Conservation (phyloP, 2,329 filamentous ascomycete species). For the Paracoccidioides lutzii region DNA sequence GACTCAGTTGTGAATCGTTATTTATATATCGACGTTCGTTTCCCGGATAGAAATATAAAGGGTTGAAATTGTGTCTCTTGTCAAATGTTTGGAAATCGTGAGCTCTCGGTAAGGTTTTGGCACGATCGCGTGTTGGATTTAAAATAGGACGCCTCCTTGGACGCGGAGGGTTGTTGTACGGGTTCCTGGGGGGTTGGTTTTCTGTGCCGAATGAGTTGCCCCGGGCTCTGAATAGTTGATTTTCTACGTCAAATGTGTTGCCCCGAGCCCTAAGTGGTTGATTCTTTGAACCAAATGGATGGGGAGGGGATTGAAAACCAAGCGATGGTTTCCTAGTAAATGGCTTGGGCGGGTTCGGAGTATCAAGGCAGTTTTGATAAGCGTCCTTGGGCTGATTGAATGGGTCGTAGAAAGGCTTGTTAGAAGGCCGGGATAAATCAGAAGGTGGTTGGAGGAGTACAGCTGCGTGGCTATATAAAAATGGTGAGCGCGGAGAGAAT, state of each 20-base stretch:
- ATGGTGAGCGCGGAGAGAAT: background rate
- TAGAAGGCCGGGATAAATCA: background rate
- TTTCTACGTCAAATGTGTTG: too few species aligned
- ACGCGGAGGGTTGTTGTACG: too few species aligned
- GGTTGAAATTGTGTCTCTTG: conserved; percentile 7
- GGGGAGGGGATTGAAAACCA: background rate
- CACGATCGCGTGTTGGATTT: background rate
- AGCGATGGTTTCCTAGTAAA: background rate
- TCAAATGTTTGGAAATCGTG: conserved; percentile 11
- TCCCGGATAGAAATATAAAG: conserved; percentile 12
- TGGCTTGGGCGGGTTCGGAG: background rate
- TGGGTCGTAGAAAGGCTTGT: background rate
- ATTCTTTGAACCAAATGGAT: background rate
- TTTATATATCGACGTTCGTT: background rate
- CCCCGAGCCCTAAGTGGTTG: too few species aligned
- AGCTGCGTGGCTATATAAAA: background rate
- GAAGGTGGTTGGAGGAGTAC: background rate
- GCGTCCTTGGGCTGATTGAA: background rate
- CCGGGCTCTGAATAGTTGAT: too few species aligned
- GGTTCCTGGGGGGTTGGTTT: background rate
- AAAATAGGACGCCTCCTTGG: background rate
- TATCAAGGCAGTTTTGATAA: background rate
- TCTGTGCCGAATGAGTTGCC: too few species aligned
- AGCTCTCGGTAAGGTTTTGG: conserved; percentile 1
- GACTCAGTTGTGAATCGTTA: background rate